Conservation (phyloP, 2,329 filamentous ascomycete species). For the Amylocarpus encephaloides region DNA sequence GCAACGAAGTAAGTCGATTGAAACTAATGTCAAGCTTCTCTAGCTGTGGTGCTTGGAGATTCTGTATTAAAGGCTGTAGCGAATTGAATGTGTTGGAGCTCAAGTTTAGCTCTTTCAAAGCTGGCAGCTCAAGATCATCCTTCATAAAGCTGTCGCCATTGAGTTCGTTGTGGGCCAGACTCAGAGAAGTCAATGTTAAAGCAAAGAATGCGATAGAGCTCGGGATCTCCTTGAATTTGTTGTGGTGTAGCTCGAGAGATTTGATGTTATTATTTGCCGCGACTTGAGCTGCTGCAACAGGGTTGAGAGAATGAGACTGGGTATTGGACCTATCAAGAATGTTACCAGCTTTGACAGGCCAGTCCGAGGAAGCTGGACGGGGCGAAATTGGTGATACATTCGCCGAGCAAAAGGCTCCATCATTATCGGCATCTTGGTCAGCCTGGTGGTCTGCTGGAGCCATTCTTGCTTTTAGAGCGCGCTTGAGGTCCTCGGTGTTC, state of each 20-base stretch:
- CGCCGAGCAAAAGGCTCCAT: constrained; percentile 29
- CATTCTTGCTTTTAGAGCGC: constrained; percentile 60
- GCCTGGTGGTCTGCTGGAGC: constrained; percentile 41
- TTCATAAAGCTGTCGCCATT: constrained; percentile 58
- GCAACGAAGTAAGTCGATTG: constrained; percentile 71
- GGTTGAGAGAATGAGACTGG: constrained; percentile 53
- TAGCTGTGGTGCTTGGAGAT: constrained; percentile 68
- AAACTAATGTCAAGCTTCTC: constrained; percentile 74
- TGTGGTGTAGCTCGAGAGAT: constrained; percentile 68
- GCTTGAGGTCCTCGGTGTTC: constrained; percentile 74
- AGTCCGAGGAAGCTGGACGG: constrained; percentile 23
- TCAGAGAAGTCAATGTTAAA: constrained; percentile 63
- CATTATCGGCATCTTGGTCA: constrained; percentile 30
- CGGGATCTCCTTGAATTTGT: constrained; percentile 66
- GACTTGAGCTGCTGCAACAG: constrained; percentile 49
- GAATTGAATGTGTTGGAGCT: constrained; percentile 67
- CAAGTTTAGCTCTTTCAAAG: constrained; percentile 71
- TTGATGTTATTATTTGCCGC: constrained; percentile 46
- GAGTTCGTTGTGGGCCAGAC: constrained; percentile 69
- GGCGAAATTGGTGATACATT: constrained; percentile 22
- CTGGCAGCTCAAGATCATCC: constrained; percentile 61
- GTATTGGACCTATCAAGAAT: constrained; percentile 66
- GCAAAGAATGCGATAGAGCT: constrained; percentile 64
- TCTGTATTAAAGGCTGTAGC: constrained; percentile 56
- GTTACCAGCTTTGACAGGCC: constrained; percentile 35